Conservation (phyloP, 2,329 filamentous ascomycete species). For the Aspergillus proliferans region DNA sequence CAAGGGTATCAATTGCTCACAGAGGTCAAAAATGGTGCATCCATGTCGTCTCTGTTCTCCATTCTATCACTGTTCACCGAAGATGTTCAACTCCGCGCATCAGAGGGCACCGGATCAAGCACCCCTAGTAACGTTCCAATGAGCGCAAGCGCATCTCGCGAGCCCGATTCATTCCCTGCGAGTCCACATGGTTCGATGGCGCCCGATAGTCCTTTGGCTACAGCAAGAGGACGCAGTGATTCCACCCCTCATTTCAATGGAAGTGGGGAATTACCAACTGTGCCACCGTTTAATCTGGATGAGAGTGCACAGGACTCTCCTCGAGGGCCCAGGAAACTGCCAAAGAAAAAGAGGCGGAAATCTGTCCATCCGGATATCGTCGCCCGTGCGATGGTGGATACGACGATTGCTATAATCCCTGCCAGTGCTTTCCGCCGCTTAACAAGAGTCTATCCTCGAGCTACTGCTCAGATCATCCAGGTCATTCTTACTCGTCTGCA, state of each 20-base stretch:
- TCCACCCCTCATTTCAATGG: conserved; percentile 15
- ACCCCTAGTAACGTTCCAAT: conserved; percentile 25
- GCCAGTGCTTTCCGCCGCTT: conserved; percentile 90
- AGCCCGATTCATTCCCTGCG: conserved; percentile 33
- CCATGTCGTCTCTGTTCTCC: conserved; percentile 97
- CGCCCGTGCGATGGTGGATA: conserved; percentile 90
- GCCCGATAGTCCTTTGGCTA: conserved; percentile 21
- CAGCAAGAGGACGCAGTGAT: conserved; percentile 14
- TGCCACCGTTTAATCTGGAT: conserved; percentile 72
- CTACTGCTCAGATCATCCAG: conserved; percentile 94
- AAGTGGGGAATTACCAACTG: conserved; percentile 46
- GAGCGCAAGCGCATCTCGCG: conserved; percentile 21
- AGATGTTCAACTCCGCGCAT: conserved; percentile 72
- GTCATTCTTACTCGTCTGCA: conserved; percentile 93
- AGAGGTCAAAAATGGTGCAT: conserved; percentile 94
- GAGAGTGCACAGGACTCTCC: conserved; percentile 17
- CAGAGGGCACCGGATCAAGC: conserved; percentile 47
- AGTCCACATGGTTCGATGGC: conserved; percentile 28
- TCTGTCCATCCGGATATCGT: conserved; percentile 96
- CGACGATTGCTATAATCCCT: conserved; percentile 96
- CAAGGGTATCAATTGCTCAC: conserved; percentile 93
- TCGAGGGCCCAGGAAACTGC: conserved; percentile 10
- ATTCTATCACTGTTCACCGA: conserved; percentile 97
- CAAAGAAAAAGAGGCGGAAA: conserved; percentile 41
- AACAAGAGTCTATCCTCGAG: conserved; percentile 90